Evolutionary conservation across 1,139 yeast species (phyloP).

Genomic region (Saccharomyces hybrid): DNA sequence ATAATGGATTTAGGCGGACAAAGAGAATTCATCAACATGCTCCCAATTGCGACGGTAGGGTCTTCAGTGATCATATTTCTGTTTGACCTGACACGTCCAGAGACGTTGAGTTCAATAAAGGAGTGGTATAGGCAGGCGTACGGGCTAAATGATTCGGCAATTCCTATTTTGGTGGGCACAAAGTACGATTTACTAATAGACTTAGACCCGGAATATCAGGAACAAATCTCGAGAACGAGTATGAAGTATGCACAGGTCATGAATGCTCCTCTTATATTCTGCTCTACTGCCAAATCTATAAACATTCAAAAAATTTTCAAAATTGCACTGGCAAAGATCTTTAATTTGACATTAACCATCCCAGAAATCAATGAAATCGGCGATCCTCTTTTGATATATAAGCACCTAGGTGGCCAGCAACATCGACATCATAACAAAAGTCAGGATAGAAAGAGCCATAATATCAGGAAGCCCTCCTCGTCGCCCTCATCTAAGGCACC

Average conservation of each 20-base stretch:
- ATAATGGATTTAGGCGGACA: slow-evolving; percentile 98
- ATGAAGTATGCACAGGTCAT: slow-evolving; percentile 83
- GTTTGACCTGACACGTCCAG: slow-evolving; percentile 86
- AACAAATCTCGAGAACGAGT: slow-evolving; percentile 78
- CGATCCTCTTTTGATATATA: slow-evolving; percentile 80
- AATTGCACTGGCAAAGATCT: slow-evolving; percentile 83
- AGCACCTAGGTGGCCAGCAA: slow-evolving; percentile 25
- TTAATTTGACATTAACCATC: slow-evolving; percentile 74
- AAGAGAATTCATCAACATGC: slow-evolving; percentile 91
- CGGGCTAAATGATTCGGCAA: slow-evolving; percentile 85
- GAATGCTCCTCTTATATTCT: slow-evolving; percentile 84
- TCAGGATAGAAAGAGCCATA: background rate
- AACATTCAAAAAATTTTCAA: slow-evolving; percentile 93
- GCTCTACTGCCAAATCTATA: slow-evolving; percentile 89
- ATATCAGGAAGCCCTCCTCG: background rate
- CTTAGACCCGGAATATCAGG: slow-evolving; percentile 72
- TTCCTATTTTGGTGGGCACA: slow-evolving; percentile 89
- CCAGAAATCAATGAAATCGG: slow-evolving; percentile 82
- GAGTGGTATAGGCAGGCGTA: slow-evolving; percentile 96
- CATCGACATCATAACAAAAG: background rate
- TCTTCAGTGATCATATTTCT: slow-evolving; percentile 89
- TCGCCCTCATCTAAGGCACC: background rate
- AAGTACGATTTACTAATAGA: slow-evolving; percentile 86
- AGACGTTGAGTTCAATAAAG: slow-evolving; percentile 77
- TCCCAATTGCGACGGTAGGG: slow-evolving; percentile 87